Evolutionary conservation across 345 rosid genomes (phyloP), one percentile per base, ranked within the genome.

Genomic region (Citrus glauca): DNA sequence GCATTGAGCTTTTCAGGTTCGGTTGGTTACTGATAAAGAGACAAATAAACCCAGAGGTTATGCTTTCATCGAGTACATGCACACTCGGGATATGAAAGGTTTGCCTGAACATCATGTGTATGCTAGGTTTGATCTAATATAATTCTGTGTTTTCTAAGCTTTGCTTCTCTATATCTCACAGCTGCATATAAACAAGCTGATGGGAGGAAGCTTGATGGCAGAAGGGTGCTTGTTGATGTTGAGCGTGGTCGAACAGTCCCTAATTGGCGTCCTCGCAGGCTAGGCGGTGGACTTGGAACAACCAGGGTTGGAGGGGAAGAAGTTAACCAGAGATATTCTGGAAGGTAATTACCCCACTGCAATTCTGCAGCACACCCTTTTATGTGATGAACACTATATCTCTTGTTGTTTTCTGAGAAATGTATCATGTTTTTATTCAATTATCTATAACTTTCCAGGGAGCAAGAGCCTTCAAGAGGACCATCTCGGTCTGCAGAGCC

Each of bases 101-200:
- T 33, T 45, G 69, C 63, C 62, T 76, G 45, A 66, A 35, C 74
- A 40, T 68, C 6, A 55, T 79, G 59, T 3, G 7, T 32, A 7
- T 71, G 59, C 77, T 66, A 7, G 27, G 17, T 67, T 60, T 10
- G 28, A 69, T 48, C 66, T 71, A 55, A 25, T 72, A 7, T 57
- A 17, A 17, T 70, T 48, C 9, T 10, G 37, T 65, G 38, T 5
- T 73, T 50, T 74, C 28, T 84, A 64, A 79, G 69, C 25, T 24
- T 68, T 73, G 32, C 60, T 79, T 74, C 6, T 67, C 27, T 27
- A 40, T 61, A 66, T 80, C 35, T 78, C 71, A 40, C 88, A 96
- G 98, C 89, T 91, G 98, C 99, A 60, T 96, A 94, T 85, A 96
- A 96, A 82, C 99, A 96, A 90, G 99, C 97, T 79, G 99, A 96